These are phyloP conservation scores for Pseudogymnoascus sp. DNA, from an alignment of 2,329 filamentous ascomycete species.

Conservation along the genomic window DNA sequence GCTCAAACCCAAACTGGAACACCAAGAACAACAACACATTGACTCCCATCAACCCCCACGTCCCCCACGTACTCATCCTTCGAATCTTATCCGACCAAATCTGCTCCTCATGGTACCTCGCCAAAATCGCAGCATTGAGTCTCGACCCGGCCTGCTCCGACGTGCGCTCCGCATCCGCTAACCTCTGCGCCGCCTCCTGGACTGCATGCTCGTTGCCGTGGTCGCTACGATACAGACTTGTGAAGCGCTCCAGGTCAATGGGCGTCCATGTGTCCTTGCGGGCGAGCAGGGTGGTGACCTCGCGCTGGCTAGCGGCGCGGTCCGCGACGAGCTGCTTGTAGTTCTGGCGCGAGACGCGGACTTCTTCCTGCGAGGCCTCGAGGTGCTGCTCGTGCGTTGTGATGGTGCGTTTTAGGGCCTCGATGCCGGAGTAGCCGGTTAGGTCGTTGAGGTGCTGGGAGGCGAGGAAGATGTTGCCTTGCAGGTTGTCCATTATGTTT, in stretches of 20 bases:
- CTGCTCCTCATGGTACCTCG: slow-evolving; percentile 96
- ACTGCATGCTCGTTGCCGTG: slow-evolving; percentile 89
- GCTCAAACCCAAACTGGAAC: slow-evolving; percentile 83
- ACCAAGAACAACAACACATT: slow-evolving; percentile 85
- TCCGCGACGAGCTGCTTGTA: slow-evolving; percentile 80
- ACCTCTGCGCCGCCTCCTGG: slow-evolving; percentile 56
- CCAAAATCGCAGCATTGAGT: slow-evolving; percentile 74
- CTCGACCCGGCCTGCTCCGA: slow-evolving; percentile 69
- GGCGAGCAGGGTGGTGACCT: slow-evolving; percentile 88
- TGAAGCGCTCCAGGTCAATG: slow-evolving; percentile 86
- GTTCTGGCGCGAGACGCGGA: slow-evolving; percentile 61
- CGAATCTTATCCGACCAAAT: slow-evolving; percentile 98
- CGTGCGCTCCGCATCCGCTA: slow-evolving; percentile 68
- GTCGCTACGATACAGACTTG: slow-evolving; percentile 80
- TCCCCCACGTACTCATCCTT: slow-evolving; percentile 95
- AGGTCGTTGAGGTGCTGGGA: slow-evolving; percentile 87
- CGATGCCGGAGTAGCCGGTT: slow-evolving; percentile 89
- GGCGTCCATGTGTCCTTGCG: slow-evolving; percentile 90
- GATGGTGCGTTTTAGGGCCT: slow-evolving; percentile 74
- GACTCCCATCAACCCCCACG: slow-evolving; percentile 94
- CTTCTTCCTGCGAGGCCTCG: slow-evolving; percentile 49
- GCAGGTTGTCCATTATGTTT: slow-evolving; percentile 77
- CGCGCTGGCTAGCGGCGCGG: slow-evolving; percentile 82
- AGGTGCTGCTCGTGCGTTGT: slow-evolving; percentile 54
- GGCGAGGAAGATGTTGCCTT: slow-evolving; percentile 75